phyloP scores from a whole-genome alignment of 495 filamentous ascomycete genomes.

The Daldinia concentrica region DNA sequence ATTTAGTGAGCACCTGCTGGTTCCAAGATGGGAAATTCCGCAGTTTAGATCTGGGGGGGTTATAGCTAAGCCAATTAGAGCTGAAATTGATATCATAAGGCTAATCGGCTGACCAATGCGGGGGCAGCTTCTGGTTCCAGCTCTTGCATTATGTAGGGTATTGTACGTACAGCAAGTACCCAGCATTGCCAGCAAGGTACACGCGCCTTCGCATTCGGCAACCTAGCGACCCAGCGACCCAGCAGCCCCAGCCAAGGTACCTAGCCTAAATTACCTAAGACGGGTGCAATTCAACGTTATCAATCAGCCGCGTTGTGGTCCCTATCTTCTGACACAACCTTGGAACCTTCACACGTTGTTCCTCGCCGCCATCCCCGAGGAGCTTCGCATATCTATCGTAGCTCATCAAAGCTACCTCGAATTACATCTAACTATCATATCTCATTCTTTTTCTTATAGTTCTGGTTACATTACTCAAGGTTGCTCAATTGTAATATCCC shows the following conservation, averaged over 20 bases:
- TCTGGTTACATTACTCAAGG: neutral
- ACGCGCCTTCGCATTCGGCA: slow-evolving; percentile 9
- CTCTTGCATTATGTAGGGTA: slow-evolving; percentile 9
- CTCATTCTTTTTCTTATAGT: slow-evolving; percentile 7
- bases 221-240: too few relatives aligned
- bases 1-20: slow-evolving; percentile 11
- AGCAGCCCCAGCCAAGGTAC: neutral
- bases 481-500: slow-evolving; percentile 10
- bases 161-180: neutral
- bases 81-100: slow-evolving; percentile 25
- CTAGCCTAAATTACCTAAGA: slow-evolving; percentile 24
- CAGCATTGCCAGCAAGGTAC: slow-evolving; percentile 16
- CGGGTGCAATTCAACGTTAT: slow-evolving; percentile 14
- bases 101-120: slow-evolving; percentile 36
- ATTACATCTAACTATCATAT: neutral
- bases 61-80: slow-evolving; percentile 28
- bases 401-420: slow-evolving; percentile 30
- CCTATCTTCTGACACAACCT: slow-evolving; percentile 20
- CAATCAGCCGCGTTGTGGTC: slow-evolving; percentile 15
- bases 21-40: slow-evolving; percentile 22
- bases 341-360: neutral
- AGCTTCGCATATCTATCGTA: slow-evolving; percentile 25
- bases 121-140: slow-evolving; percentile 4
- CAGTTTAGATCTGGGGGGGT: slow-evolving; percentile 23
- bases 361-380: slow-evolving; percentile 18